Evolutionary conservation across 2,329 filamentous ascomycete species (phyloP), one percentile per base, ranked within the genome.

Genomic region (Colletotrichum karsti): DNA sequence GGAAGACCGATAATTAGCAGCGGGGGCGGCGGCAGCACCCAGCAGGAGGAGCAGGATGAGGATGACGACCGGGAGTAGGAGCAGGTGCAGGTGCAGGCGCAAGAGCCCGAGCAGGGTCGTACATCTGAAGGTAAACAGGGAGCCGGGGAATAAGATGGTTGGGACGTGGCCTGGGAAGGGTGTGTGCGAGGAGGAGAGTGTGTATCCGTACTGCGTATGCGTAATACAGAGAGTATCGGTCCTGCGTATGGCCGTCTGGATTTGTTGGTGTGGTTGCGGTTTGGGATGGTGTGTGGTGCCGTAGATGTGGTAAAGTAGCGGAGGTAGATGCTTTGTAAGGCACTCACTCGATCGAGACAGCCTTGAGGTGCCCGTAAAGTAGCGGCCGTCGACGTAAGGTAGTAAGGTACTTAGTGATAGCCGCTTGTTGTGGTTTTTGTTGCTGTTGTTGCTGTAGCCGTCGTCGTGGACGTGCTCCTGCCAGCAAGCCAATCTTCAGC

Each of bases 111-210:
- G 42, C n/a, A 48, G n/a, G 48, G 20, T 35, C 44, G 22, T 50
- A 55, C 41, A 62, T 66, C 57, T 55, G 39, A 35, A 62, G 48
- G 63, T 56, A 55, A 66, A 50, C 62, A 51, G 30, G 41, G 39
- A 44, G 39, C 41, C 56, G 33, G 63, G 57, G 57, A 54, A 39
- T 37, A 26, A 42, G 15, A 55, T 59, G 61, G 18, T 12, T 35
- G n/a, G 48, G 35, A 12, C 15, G 20, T 22, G 20, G 35, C 10
- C 26, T 56, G 28, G 8, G 18, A 30, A 13, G 50, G 28, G 51
- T 55, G 35, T 39, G 20, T 26, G 51, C 13, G n/a, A n/a, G n/a
- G n/a, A n/a, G n/a, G n/a, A n/a, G n/a, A n/a, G n/a, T n/a, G 15
- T 20, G 50, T 20, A 26, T 24, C 30, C 20, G 6, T 53, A 33